These are phyloP conservation scores for Pseudomonodictys pantanalensis DNA, from an alignment of 495 filamentous ascomycete genomes.

Conservation along the genomic window DNA sequence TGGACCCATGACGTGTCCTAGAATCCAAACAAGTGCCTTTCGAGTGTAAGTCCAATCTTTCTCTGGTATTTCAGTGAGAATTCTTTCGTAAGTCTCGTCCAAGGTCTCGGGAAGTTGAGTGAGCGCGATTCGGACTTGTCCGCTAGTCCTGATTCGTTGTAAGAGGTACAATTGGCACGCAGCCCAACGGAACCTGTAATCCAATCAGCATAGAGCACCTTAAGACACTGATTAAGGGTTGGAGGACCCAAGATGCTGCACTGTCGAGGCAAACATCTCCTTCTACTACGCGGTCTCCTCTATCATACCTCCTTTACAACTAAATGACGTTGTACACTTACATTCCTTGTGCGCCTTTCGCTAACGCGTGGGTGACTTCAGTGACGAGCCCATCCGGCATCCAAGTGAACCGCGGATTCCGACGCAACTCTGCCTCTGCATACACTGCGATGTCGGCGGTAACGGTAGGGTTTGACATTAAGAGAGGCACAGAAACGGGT, in stretches of 20 bases:
- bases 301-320: too few species aligned
- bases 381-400: neutral
- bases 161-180: neutral
- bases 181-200: slow-evolving; percentile 16
- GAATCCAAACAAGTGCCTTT: neutral
- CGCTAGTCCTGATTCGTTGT: neutral
- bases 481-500: neutral
- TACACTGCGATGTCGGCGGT: neutral
- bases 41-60: neutral
- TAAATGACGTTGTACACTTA: neutral
- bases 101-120: slow-evolving; percentile 4
- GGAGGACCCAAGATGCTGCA: too few species aligned
- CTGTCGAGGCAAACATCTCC: too few species aligned
- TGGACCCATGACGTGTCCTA: neutral
- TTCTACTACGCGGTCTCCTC: too few species aligned
- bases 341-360: slow-evolving; percentile 3
- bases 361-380: neutral
- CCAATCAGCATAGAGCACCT: neutral
- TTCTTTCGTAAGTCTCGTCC: slow-evolving; percentile 8
- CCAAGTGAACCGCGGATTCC: neutral
- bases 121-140: neutral
- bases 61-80: neutral
- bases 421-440: neutral
- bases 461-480: slow-evolving; percentile 10
- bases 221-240: too few species aligned